Evolutionary conservation across 208 protist genomes (phyloP), one percentile per base, ranked within the genome.

Genomic region (Crithidia thermophila): DNA sequence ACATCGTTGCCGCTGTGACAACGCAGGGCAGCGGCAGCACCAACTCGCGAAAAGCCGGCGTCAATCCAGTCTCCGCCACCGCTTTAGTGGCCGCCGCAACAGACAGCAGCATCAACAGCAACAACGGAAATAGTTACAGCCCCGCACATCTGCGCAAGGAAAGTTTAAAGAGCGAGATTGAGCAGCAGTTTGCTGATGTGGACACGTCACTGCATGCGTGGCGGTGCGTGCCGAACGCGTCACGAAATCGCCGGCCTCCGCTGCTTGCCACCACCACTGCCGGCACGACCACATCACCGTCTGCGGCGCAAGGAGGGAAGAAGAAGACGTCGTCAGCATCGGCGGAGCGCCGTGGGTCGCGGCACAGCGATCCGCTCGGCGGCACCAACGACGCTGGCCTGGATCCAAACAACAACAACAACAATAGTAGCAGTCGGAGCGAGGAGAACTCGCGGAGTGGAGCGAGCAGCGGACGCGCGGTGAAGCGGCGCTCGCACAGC

Each of bases 141-240:
- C 46, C 10, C 13, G 42, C 36, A 36, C 36, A 42, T 9, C 34
- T 63, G 3, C 43, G 69, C 1, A 53, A 64, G 23, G 69, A 75
- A 55, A 39, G 27, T 8, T 6, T 75, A 3, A 63, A 31, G 10
- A 47, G 45, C 2, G 69, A 67, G 28, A 23, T 75, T 14, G 69
- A 75, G 55, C 51, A 52, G 30, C 69, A 59, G 53, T 64, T 64
- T 30, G 39, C 55, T 11, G 69, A 69, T 3, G 59, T 46, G 11
- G 69, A 75, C 34, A 75, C 69, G 23, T 75, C 61, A 2, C 55
- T 75, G 25, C 69, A 75, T 16, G 69, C 45, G 4, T 20, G 68
- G 60, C 69, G 69, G 43, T 75, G 69, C 33, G 60, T 68, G 42
- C 69, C 37, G 6, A 61, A 75, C 42, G 51, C 59, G 31, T 51